phyloP scores from a whole-genome alignment of 2,329 filamentous ascomycete species.

The Colletotrichum cordylinicola region DNA sequence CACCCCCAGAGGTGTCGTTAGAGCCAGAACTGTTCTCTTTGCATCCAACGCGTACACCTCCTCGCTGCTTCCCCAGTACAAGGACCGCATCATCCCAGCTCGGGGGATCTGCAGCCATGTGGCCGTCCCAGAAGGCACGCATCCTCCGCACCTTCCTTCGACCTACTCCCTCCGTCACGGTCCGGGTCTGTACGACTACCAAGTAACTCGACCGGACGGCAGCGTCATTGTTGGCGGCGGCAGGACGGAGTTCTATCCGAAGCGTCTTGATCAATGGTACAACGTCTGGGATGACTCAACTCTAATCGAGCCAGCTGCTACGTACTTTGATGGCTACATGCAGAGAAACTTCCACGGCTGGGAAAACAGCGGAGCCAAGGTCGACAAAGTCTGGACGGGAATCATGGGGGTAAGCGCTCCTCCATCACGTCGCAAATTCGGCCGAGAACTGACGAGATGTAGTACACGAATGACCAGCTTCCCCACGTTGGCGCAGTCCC shows the following conservation, averaged over 20 bases:
- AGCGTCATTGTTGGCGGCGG: slow-evolving; percentile 49
- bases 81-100: slow-evolving; percentile 66
- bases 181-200: slow-evolving; percentile 35
- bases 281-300: slow-evolving; percentile 46
- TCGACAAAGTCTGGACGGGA: slow-evolving; percentile 43
- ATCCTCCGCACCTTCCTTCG: slow-evolving; percentile 25
- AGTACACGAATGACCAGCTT: slow-evolving; percentile 25
- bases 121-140: slow-evolving; percentile 22
- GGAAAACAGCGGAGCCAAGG: slow-evolving; percentile 44
- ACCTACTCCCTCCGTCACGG: slow-evolving; percentile 30
- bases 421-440: not conserved
- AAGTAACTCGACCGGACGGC: slow-evolving; percentile 49
- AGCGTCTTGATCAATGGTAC: slow-evolving; percentile 41
- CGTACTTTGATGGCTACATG: slow-evolving; percentile 52
- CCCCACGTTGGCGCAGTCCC: slow-evolving; percentile 36
- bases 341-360: slow-evolving; percentile 49
- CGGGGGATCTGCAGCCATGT: slow-evolving; percentile 51
- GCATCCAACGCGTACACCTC: slow-evolving; percentile 74
- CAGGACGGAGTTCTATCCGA: slow-evolving; percentile 18
- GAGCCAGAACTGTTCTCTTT: slow-evolving; percentile 61
- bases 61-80: slow-evolving; percentile 63
- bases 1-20: slow-evolving; percentile 60
- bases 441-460: slow-evolving; percentile 35
- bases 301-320: slow-evolving; percentile 41
- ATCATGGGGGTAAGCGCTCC: slow-evolving; percentile 34